Percentiles rank a stretch among this genome's conserved stretches.
These are phyloP conservation scores for Colletotrichum sp. DNA, from an alignment of 2,329 filamentous ascomycete species.

Conservation along the genomic window DNA sequence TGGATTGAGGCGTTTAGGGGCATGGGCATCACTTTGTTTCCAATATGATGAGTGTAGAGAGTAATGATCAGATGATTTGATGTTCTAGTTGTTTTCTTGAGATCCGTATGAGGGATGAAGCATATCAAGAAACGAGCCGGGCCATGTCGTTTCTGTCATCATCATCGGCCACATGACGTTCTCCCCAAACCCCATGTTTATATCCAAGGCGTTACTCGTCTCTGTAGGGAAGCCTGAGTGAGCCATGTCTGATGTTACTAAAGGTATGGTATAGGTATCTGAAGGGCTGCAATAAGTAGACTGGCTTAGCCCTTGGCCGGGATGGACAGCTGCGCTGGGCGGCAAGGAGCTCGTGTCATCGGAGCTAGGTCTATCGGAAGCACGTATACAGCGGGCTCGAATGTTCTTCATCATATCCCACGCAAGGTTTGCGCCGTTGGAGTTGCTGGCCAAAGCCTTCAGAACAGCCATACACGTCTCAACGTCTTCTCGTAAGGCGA, in stretches of 20 bases:
- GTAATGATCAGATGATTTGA: neutral
- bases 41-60: neutral
- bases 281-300: neutral
- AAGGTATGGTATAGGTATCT: neutral
- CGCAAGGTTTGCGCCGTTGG: neutral
- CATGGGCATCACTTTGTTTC: neutral
- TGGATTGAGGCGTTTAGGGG: neutral
- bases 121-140: neutral
- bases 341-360: accelerated
- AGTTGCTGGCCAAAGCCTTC: neutral
- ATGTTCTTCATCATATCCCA: neutral
- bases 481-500: neutral
- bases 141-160: neutral
- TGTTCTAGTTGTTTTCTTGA: neutral
- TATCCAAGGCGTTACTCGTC: accelerated
- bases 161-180: neutral
- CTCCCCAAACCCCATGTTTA: neutral
- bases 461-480: neutral
- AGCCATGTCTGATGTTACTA: no score
- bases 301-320: neutral
- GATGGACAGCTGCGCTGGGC: accelerated
- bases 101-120: neutral
- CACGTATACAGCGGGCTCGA: accelerated
- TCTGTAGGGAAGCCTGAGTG: neutral
- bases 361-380: accelerated